Evolutionary conservation across 1,284 basidiomycete genomes (phyloP).

Genomic region (Boletus nobilissimus): DNA sequence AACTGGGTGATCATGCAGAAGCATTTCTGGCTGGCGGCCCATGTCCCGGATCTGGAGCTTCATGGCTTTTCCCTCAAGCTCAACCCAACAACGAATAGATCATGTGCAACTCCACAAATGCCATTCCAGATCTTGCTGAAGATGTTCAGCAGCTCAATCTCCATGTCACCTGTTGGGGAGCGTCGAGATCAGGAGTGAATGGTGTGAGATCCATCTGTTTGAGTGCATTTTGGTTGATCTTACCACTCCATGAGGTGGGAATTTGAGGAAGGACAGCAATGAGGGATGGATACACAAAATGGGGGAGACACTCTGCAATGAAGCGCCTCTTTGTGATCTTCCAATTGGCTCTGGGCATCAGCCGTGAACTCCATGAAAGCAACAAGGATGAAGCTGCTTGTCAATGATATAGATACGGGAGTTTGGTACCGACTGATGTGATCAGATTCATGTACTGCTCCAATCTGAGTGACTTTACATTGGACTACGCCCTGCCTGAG

Average conservation of each 20-base stretch:
- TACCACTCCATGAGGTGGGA: constrained; percentile 41
- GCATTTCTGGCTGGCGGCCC: too few species aligned
- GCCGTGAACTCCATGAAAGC: constrained; percentile 44
- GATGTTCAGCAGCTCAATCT: constrained; percentile 40
- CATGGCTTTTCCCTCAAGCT: too few species aligned
- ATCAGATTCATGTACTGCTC: too few species aligned
- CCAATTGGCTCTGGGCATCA: constrained; percentile 25
- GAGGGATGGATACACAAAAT: constrained; percentile 47
- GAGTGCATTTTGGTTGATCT: constrained; percentile 43
- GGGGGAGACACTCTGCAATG: constrained; percentile 42
- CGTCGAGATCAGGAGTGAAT: constrained; percentile 36
- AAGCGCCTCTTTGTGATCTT: constrained; percentile 43
- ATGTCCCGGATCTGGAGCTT: too few species aligned
- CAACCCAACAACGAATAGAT: constrained; percentile 44
- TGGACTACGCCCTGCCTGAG: constrained; percentile 73
- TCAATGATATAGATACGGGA: too few species aligned
- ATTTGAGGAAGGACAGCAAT: constrained; percentile 40
- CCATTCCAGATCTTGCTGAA: constrained; percentile 38
- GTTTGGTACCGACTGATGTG: too few species aligned
- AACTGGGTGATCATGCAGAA: too few species aligned
- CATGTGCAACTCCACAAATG: constrained; percentile 42
- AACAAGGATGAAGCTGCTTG: too few species aligned
- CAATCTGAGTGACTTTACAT: too few species aligned
- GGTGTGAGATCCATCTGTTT: constrained; percentile 42
- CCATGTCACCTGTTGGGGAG: constrained; percentile 40